phyloP scores from a whole-genome alignment of 352 stramenopile genomes.

The Pythium pyrilobum region DNA sequence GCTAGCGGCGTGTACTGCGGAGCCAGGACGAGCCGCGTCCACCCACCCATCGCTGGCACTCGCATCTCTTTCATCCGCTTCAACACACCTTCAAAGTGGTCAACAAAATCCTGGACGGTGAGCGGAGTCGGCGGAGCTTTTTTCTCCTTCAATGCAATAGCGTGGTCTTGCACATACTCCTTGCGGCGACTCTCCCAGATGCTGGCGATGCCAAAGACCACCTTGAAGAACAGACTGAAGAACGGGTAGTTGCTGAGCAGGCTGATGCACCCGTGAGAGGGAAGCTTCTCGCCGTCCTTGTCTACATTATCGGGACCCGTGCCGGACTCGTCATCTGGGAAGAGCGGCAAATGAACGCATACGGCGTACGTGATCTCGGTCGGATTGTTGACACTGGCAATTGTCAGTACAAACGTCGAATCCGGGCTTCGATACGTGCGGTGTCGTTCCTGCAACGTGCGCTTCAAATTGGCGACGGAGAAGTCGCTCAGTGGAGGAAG shows the following conservation, averaged over 20 bases:
- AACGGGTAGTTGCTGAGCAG: constrained; percentile 74
- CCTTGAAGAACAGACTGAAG: constrained; percentile 84
- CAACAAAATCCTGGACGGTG: constrained; percentile 48
- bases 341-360: constrained; percentile 57
- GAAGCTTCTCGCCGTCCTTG: constrained; percentile 17
- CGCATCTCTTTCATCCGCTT: constrained; percentile 50
- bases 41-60: constrained; percentile 69
- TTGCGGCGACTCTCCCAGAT: constrained; percentile 60
- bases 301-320: constrained; percentile 13
- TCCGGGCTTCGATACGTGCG: constrained; percentile 56
- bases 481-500: constrained; percentile 41
- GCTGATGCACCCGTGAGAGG: constrained; percentile 64
- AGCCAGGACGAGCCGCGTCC: constrained; percentile 58
- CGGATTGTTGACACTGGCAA: constrained; percentile 40
- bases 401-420: constrained; percentile 71
- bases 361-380: constrained; percentile 66
- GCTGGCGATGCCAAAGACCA: constrained; percentile 65
- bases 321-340: constrained; percentile 36
- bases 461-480: constrained; percentile 42
- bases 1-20: constrained; percentile 53
- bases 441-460: constrained; percentile 60
- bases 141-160: constrained; percentile 24
- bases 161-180: constrained; percentile 26
- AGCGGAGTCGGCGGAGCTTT: constrained; percentile 26
- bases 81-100: constrained; percentile 62